Conservation (phyloP, 176 grass and related monocot genomes). For the Juncus inflexus region DNA sequence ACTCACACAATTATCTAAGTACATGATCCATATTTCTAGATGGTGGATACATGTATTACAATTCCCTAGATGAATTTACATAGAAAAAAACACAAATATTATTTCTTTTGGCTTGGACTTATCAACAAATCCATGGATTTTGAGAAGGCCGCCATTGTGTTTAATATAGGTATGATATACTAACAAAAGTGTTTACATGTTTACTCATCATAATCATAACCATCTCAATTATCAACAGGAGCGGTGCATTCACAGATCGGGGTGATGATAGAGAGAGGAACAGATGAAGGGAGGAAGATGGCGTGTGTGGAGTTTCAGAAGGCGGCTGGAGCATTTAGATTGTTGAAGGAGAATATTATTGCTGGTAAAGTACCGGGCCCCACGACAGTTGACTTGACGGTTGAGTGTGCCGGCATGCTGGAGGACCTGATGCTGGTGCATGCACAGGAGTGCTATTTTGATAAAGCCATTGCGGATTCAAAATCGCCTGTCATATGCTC, state of each 20-base stretch:
- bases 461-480: constrained; percentile 45
- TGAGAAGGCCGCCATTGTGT: constrained; percentile 57
- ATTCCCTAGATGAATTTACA: too few relatives aligned
- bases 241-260: constrained; percentile 44
- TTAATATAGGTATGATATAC: constrained; percentile 34
- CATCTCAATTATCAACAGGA: constrained; percentile 2
- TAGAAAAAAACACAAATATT: too few relatives aligned
- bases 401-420: constrained; percentile 44
- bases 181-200: too few relatives aligned
- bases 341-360: constrained; percentile 28
- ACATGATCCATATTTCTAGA: too few relatives aligned
- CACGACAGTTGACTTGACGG: constrained; percentile 46
- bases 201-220: neutral
- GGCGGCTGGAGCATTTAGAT: constrained; percentile 47
- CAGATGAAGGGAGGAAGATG: constrained; percentile 34
- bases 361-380: neutral
- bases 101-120: too few relatives aligned
- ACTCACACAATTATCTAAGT: too few relatives aligned
- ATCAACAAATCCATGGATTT: constrained; percentile 53
- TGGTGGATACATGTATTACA: too few relatives aligned
- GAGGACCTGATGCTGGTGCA: constrained; percentile 72
- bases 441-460: constrained; percentile 76
- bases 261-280: constrained; percentile 27
- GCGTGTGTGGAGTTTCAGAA: constrained; percentile 53
- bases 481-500: constrained; percentile 46